Percentiles rank a stretch among this genome's conserved stretches.
These are phyloP conservation scores for Sutorius australiensis DNA, from an alignment of 768 basidiomycete species.

Conservation along the genomic window DNA sequence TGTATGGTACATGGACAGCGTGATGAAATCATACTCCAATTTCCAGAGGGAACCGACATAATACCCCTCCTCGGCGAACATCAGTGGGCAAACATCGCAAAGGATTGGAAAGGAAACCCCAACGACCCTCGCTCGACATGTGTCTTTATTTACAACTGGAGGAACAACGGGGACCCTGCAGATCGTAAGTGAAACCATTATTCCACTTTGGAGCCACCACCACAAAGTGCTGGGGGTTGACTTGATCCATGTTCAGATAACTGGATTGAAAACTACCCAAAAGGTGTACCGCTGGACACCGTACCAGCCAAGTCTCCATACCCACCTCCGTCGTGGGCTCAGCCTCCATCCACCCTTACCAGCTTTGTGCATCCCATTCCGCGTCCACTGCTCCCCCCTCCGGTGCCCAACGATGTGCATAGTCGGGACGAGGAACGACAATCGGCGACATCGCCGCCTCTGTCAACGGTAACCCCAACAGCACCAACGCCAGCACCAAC, in stretches of 20 bases:
- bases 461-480: background rate
- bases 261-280: conserved; percentile 26
- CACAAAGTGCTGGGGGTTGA: background rate
- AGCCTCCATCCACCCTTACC: conserved; percentile 15
- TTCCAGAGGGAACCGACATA: conserved; percentile 20
- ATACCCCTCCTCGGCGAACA: conserved; percentile 30
- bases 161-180: conserved; percentile 28
- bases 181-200: conserved; percentile 22
- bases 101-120: background rate
- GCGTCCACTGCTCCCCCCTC: conserved; percentile 5
- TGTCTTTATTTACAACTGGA: conserved; percentile 31
- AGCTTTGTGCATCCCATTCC: conserved; percentile 25
- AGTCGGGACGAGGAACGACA: background rate
- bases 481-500: background rate
- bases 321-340: conserved; percentile 23
- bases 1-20: conserved; percentile 13
- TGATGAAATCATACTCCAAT: conserved; percentile 29
- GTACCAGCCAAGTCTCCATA: conserved; percentile 27
- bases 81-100: conserved; percentile 16
- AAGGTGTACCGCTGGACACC: background rate
- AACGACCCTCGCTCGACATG: conserved; percentile 16
- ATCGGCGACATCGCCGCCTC: background rate
- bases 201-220: background rate
- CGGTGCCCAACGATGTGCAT: background rate
- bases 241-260: conserved; percentile 14